Percentiles rank a stretch among this genome's conserved stretches.
Evolutionary conservation across 2,329 filamentous ascomycete genomes (phyloP).

Genomic region (Calonectria crousiana): DNA sequence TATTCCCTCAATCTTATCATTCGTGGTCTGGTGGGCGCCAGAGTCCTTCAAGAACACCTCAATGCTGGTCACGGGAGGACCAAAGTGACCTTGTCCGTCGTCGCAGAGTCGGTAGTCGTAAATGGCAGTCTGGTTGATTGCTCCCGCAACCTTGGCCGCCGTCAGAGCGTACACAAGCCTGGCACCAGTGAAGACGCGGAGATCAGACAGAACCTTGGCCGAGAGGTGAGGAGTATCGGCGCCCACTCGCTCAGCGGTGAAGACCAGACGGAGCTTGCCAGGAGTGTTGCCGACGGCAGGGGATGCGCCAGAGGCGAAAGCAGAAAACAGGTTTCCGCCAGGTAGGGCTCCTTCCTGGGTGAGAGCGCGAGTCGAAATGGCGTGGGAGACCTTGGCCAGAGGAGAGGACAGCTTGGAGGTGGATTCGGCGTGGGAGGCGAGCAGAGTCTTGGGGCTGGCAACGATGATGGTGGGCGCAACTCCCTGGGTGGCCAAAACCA

Average conservation of each 20-base stretch:
- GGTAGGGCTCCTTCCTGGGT: slow-evolving; percentile 78
- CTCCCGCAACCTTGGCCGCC: slow-evolving; percentile 85
- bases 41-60: slow-evolving; percentile 81
- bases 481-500: slow-evolving; percentile 78
- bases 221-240: slow-evolving; percentile 73
- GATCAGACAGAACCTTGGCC: slow-evolving; percentile 78
- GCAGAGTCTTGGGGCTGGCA: slow-evolving; percentile 79
- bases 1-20: slow-evolving; percentile 72
- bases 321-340: slow-evolving; percentile 62
- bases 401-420: slow-evolving; percentile 70
- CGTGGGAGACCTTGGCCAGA: slow-evolving; percentile 76
- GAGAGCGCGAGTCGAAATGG: slow-evolving; percentile 77
- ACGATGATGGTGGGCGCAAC: slow-evolving; percentile 87
- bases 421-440: slow-evolving; percentile 74
- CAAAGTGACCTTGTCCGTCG: slow-evolving; percentile 73
- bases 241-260: slow-evolving; percentile 80
- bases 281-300: slow-evolving; percentile 71
- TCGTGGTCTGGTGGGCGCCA: slow-evolving; percentile 70
- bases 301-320: slow-evolving; percentile 68
- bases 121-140: slow-evolving; percentile 86
- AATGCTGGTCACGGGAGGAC: slow-evolving; percentile 81
- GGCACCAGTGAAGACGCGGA: slow-evolving; percentile 84
- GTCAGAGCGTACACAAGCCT: slow-evolving; percentile 89
- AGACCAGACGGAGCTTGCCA: slow-evolving; percentile 84
- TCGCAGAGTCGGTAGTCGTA: slow-evolving; percentile 82